Percentiles rank a stretch among this genome's conserved stretches.
Evolutionary conservation across 345 rosid genomes (phyloP).

Genomic region (Gossypium anomalum): DNA sequence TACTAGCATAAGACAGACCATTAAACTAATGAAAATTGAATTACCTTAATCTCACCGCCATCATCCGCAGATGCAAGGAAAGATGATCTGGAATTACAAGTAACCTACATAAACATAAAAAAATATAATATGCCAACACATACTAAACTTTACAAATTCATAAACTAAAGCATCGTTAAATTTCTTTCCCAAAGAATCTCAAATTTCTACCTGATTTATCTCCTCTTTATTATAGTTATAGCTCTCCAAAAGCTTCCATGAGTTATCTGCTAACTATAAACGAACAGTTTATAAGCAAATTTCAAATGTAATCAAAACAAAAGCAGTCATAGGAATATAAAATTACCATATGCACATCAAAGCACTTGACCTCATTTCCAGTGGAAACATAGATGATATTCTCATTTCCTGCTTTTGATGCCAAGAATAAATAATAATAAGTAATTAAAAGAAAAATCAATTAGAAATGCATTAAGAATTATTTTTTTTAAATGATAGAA

Average conservation of each 20-base stretch:
- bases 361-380: slow-evolving; percentile 67
- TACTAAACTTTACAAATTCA: neutral
- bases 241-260: slow-evolving; percentile 58
- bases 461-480: neutral
- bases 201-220: slow-evolving; percentile 63
- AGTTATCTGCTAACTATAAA: slow-evolving; percentile 32
- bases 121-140: neutral
- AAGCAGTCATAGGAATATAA: neutral
- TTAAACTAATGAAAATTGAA: neutral
- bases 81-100: slow-evolving; percentile 60
- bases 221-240: slow-evolving; percentile 80
- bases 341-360: slow-evolving; percentile 77
- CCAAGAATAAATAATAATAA: neutral
- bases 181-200: neutral
- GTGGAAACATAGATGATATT: slow-evolving; percentile 60
- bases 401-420: slow-evolving; percentile 56
- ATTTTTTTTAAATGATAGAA: neutral
- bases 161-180: slow-evolving; percentile 3
- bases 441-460: neutral
- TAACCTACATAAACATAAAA: slow-evolving; percentile 40
- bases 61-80: slow-evolving; percentile 91
- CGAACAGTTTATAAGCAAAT: neutral
- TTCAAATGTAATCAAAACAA: neutral
- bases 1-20: neutral
- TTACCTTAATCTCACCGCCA: slow-evolving; percentile 79